Conservation (phyloP, 192 early-diverging fungal genomes). For the Coemansia sp. region DNA sequence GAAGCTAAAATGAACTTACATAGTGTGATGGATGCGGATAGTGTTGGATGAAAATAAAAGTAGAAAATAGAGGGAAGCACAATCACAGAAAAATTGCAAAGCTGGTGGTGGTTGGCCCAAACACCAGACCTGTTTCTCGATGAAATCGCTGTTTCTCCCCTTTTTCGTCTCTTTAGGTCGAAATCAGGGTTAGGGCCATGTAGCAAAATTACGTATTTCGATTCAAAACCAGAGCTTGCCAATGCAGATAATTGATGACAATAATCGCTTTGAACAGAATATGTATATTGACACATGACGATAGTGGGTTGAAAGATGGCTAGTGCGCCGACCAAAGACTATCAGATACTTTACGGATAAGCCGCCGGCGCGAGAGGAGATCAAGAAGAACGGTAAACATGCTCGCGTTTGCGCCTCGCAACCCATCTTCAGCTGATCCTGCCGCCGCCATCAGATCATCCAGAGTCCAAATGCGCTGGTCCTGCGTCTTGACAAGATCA, state of each 20-base stretch:
- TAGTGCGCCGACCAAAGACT: slow-evolving; percentile 41
- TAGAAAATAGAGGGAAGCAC: not conserved
- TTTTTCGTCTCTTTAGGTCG: no score
- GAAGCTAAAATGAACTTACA: slow-evolving; percentile 5
- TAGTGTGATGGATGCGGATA: slow-evolving; percentile 10
- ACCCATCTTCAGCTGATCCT: not conserved
- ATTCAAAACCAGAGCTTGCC: no score
- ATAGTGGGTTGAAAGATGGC: not conserved
- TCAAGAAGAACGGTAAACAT: slow-evolving; percentile 34
- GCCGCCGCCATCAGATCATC: slow-evolving; percentile 22
- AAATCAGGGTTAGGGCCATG: no score
- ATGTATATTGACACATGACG: not conserved
- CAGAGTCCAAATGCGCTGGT: slow-evolving; percentile 38
- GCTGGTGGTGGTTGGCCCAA: not conserved
- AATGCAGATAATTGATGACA: no score
- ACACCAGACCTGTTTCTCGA: not conserved
- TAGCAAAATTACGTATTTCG: no score
- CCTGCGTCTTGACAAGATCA: slow-evolving; percentile 18
- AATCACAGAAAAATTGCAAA: no score
- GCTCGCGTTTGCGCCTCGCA: slow-evolving; percentile 14
- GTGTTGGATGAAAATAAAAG: slow-evolving; percentile 1
- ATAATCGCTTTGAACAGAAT: no score
- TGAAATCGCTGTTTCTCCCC: not conserved
- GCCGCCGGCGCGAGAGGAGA: slow-evolving; percentile 30
- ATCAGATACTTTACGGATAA: slow-evolving; percentile 36